phyloP scores from a whole-genome alignment of 2,329 filamentous ascomycete species.

The Dactylonectria estremocensis region DNA sequence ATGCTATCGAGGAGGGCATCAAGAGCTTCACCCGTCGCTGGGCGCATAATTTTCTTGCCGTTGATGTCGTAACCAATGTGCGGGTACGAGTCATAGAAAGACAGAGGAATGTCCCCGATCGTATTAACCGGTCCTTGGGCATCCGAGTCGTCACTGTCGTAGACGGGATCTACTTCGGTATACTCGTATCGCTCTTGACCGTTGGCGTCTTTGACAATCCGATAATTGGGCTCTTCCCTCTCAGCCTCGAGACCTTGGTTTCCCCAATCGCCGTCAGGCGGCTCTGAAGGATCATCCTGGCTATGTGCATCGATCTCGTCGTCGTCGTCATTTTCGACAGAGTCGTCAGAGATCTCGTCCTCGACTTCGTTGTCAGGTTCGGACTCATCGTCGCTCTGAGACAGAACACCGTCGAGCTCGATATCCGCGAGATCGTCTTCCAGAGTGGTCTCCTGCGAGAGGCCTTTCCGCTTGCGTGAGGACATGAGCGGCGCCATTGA shows the following conservation, averaged over 20 bases:
- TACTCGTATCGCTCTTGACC: constrained; percentile 93
- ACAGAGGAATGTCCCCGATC: constrained; percentile 93
- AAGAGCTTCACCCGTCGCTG: constrained; percentile 92
- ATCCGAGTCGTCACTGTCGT: constrained; percentile 96
- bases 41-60: constrained; percentile 97
- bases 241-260: constrained; percentile 57
- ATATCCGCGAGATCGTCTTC: constrained; percentile 58
- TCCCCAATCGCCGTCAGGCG: constrained; percentile 51
- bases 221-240: constrained; percentile 62
- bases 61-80: constrained; percentile 99
- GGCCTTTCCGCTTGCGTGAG: constrained; percentile 46
- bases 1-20: constrained; percentile 97
- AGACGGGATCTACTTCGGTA: constrained; percentile 92
- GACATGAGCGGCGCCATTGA: constrained; percentile 41
- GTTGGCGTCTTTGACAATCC: constrained; percentile 84
- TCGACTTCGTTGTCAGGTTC: constrained; percentile 59
- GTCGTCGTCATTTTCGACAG: constrained; percentile 56
- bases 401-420: constrained; percentile 70
- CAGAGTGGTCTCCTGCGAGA: constrained; percentile 27
- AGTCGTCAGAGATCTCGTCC: constrained; percentile 56
- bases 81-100: constrained; percentile 97
- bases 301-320: constrained; percentile 51
- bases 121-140: constrained; percentile 86
- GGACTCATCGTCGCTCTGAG: constrained; percentile 71
- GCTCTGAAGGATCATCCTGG: constrained; percentile 51